Conservation (phyloP, 257 asterid species). For the Jacaranda mimosifolia region DNA sequence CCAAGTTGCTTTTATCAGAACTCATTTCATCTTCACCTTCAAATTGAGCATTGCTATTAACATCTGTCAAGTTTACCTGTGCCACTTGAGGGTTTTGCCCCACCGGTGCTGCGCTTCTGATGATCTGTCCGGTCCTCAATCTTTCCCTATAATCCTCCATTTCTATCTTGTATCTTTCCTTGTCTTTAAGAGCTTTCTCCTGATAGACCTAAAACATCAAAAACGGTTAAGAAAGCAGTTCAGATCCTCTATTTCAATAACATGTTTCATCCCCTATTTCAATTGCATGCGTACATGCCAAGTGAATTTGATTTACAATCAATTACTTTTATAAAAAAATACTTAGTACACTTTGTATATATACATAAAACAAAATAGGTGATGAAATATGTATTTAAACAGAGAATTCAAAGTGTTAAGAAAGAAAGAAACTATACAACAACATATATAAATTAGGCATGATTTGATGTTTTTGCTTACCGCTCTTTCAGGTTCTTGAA, state of each 20-base stretch:
- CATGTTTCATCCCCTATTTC: no score
- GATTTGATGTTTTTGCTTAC: constrained; percentile 47
- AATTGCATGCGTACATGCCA: no score
- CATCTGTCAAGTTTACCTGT: constrained; percentile 32
- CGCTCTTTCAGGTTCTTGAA: constrained; percentile 66
- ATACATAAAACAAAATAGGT: no score
- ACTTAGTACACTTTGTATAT: no score
- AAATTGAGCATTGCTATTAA: constrained; percentile 34
- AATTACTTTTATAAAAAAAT: no score
- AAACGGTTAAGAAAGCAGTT: no score
- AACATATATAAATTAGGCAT: neutral
- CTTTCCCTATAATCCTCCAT: constrained; percentile 74
- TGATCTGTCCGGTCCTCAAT: constrained; percentile 47
- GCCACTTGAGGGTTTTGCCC: constrained; percentile 43
- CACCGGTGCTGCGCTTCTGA: constrained; percentile 24
- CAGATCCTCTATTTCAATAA: no score
- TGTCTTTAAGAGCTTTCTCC: constrained; percentile 77
- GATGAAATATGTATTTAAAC: no score
- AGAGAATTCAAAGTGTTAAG: no score
- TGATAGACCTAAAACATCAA: constrained; percentile 63
- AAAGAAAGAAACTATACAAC: neutral
- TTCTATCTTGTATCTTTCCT: constrained; percentile 78
- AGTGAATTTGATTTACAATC: no score
- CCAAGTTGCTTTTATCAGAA: constrained; percentile 45
- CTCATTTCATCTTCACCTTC: constrained; percentile 45